These are phyloP conservation scores for Alternaria solani DNA, from an alignment of 2,329 filamentous ascomycete genomes.

Conservation along the genomic window DNA sequence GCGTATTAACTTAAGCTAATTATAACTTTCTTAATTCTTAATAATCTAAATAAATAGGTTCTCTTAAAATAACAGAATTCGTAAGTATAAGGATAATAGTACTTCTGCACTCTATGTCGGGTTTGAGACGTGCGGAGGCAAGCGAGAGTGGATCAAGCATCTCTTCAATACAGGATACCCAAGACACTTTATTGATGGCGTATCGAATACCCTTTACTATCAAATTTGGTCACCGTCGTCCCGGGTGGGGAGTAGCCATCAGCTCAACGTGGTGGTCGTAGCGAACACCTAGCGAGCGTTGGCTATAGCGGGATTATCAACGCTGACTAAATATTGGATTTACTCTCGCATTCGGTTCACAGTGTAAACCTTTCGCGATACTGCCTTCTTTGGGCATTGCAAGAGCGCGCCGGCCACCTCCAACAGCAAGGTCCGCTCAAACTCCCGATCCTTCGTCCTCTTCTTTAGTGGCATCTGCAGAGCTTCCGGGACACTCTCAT, in stretches of 20 bases:
- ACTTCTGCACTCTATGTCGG: neutral
- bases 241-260: neutral
- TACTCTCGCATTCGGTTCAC: neutral
- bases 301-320: neutral
- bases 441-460: neutral
- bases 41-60: too few relatives aligned
- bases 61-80: too few relatives aligned
- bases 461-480: neutral
- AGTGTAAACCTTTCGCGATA: neutral
- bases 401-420: neutral
- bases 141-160: neutral
- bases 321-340: neutral
- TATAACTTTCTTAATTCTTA: too few relatives aligned
- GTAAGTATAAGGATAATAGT: too few relatives aligned
- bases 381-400: neutral
- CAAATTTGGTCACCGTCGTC: neutral
- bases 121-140: neutral
- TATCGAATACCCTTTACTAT: neutral
- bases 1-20: too few relatives aligned
- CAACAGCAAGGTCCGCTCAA: neutral
- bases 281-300: neutral
- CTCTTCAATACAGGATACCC: neutral
- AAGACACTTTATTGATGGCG: neutral
- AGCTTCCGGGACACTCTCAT: neutral
- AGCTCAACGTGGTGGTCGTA: neutral